Base-by-base conservation (phyloP, 2,329 filamentous ascomycete species). In the Trichoderma sp. region DNA sequence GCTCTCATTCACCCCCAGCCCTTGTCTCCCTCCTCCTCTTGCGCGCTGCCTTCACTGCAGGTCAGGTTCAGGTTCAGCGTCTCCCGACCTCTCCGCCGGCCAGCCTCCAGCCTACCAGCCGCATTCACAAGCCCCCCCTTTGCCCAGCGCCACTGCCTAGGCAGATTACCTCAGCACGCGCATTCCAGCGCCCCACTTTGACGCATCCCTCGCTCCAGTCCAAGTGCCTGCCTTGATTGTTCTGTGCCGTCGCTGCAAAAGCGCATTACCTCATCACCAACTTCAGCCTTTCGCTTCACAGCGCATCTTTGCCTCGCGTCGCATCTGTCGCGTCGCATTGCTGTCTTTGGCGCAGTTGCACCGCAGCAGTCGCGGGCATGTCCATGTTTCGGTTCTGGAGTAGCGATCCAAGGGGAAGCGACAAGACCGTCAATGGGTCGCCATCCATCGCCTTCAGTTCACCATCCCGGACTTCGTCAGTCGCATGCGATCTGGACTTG, bases 321-420 rank as follows among this genome's bases (percentile, higher is more conserved):
- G 74, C 73, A 74, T 75, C 75, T 73, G 73, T 76, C 75, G 73
- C 74, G 50, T 70, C 71, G 61, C 50, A 71, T 68, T 26, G 73
- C 73, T 71, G 61, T 28, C 53, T 69, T 53, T 71, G 9, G 39
- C 34, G 63, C 63, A 69, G 53, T 69, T 57, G 66, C 47, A 55
- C 47, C 43, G 61, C 75, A 74, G 72, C 75, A 68, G 65, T 73
- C 75, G 32, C 76, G 77, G 80, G 80, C 80, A 82, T 84, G 82
- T 84, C 84, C 82, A 90, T 90, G 88, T 90, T 90, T 81, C 85
- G 86, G 76, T 88, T 90, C 78, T 90, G 88, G 87, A 83, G 84
- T 77, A 84, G 86, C 77, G 88, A 89, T 77, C 82, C 85, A 74
- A 84, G 85, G 85, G 86, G 85, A 85, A 86, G 84, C 82, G 87